Base-by-base conservation (phyloP, 768 basidiomycete species). In the Sarcodon aspratus region DNA sequence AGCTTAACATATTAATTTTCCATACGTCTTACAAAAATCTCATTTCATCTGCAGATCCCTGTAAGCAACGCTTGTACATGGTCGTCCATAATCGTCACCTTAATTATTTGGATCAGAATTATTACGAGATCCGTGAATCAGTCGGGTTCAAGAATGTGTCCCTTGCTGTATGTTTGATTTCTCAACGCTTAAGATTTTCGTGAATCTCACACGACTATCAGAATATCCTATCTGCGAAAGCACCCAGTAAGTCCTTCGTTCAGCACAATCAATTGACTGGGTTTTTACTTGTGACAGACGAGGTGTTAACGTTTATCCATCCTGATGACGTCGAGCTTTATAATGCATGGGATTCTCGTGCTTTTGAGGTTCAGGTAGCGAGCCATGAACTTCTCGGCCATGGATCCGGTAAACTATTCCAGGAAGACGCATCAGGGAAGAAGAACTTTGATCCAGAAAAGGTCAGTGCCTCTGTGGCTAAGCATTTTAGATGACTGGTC, bases 81-180 rank as follows among this genome's bases (percentile, higher is more conserved):
- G 11, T 18, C 40, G n/a, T 35, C 31, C 37, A 43, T 34, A 12
- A 33, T 9, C 34, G 33, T n/a, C 21, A 12, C 9, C 44, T 11
- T 32, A 49, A 9, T 48, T 31, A 13, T 34, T 42, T 45, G 48
- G 27, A 46, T 47, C 54, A 81, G 76, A 89, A 89, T 57, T 90
- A 91, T 56, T 91, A 89, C 57, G 78, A 89, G 51, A 76, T 93
- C 52, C 76, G 91, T 38, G 90, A 88, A 60, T 74, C 78, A 3
- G 71, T 72, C 34, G 91, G 91, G 0, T 93, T 92, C 68, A 93
- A 93, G 69, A 93, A 93, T 56, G 90, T 93, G 36, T 87, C 84
- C 0, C 73, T 92, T 27, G 79, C 83, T 1, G 84, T 85, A 63
- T 52, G 82, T 63, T 15, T 35, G 7, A 33, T 8, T 35, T 3